These are phyloP conservation scores for Penicillium waksmanii DNA, from an alignment of 495 filamentous ascomycete genomes.

Conservation along the genomic window DNA sequence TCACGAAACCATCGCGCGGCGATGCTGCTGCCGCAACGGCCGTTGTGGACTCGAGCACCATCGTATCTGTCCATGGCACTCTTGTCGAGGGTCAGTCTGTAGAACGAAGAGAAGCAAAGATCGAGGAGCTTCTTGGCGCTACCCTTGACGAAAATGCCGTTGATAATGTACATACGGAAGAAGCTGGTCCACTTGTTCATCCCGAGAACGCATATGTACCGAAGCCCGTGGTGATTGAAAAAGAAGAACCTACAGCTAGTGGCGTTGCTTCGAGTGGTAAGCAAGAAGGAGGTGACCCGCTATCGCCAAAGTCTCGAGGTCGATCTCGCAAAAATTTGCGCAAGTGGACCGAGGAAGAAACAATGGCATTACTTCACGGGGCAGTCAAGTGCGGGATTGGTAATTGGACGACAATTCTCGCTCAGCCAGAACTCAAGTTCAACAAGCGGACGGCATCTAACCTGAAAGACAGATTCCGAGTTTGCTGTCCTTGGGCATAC, in stretches of 20 bases:
- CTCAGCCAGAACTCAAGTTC: conserved; percentile 73
- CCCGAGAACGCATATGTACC: conserved; percentile 10
- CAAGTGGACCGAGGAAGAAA: conserved; percentile 86
- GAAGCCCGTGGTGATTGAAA: conserved; percentile 6
- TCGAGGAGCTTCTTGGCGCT: conserved; percentile 43
- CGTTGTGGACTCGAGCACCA: conserved; percentile 25
- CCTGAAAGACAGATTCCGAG: conserved; percentile 82
- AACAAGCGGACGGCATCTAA: conserved; percentile 76
- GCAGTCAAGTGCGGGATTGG: conserved; percentile 83
- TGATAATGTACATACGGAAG: conserved; percentile 18
- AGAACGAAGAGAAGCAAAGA: conserved; percentile 42
- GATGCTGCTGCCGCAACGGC: conserved; percentile 13
- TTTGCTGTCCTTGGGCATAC: conserved; percentile 69
- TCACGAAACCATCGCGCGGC: conserved; percentile 41
- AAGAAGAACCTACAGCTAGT: conserved; percentile 1
- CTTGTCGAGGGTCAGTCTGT: conserved; percentile 29
- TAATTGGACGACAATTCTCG: conserved; percentile 85
- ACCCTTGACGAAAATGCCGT: conserved; percentile 32
- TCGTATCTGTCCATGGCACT: conserved; percentile 23
- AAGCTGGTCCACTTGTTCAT: conserved; percentile 16
- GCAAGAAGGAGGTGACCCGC: conserved; percentile 32
- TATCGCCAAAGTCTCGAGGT: conserved; percentile 47
- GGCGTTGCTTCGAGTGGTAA: conserved; percentile 10
- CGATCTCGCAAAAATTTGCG: conserved; percentile 53
- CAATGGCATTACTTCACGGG: conserved; percentile 72